Base-by-base conservation (phyloP, 805 yeast species). In the Sporopachydermia quercuum region DNA sequence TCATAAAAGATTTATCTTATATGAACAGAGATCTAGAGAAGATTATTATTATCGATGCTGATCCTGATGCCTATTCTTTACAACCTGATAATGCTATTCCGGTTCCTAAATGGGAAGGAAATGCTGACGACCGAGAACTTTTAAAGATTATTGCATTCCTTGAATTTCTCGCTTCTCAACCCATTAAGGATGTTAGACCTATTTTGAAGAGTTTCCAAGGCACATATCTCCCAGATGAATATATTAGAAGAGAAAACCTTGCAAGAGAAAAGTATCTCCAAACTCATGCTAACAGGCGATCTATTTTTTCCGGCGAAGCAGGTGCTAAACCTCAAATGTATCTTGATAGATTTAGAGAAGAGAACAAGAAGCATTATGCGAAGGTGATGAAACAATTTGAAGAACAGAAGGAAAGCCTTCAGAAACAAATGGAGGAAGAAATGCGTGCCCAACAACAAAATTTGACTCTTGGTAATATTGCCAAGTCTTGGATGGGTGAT, bases 41-140 rank as follows among this genome's bases (percentile, higher is more conserved):
- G 62, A 75, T 85, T 42, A 62, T 93, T 41, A 71, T 81, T 43
- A 62, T 91, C 44, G 98, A 93, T 55, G 75, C 80, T 34, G 76
- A 79, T 50, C 75, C 74, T 35, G 81, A 77, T 35, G 68, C 81
- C 34, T 78, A 73, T 53, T 68, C 79, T 36, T 58, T 83, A 59
- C 96, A 89, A 65, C 96, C 96, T 2, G 96, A 87, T 51, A 91
- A 91, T 59, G 89, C 94, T n/a, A 73, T 91, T 46, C 76, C 84
- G 44, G 62, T 85, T 59, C 68, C 75, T 47, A 75, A 80, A 45
- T 91, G 98, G 98, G 71, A 69, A 40, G 99, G 99, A 47, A 63
- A 64, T 45, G 70, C 81, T 23, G 94, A 83, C 55, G 96, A 89
- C 58, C 67, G 69, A 42, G 70, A 61, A 45, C 70, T 91, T 53